Percentiles rank a stretch among this genome's conserved stretches.
phyloP scores from a whole-genome alignment of 306 rosid species.

The Ammopiptanthus mongolicus region DNA sequence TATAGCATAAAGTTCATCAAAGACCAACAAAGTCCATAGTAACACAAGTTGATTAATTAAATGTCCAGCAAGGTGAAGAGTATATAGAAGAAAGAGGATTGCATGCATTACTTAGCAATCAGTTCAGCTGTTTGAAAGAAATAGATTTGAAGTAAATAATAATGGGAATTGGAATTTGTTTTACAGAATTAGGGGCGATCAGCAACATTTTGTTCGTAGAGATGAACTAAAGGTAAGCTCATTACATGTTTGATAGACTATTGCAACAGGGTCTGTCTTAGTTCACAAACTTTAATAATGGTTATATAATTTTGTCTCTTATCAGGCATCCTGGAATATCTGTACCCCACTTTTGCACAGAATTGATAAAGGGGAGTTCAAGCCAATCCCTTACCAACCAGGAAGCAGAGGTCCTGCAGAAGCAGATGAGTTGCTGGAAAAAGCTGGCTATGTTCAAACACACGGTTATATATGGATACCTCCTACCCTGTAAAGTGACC shows the following conservation, averaged over 20 bases:
- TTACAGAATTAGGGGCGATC: slow-evolving; percentile 82
- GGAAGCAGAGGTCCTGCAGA: slow-evolving; percentile 81
- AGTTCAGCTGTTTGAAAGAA: not conserved
- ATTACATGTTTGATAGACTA: not conserved
- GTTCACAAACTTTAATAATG: not conserved
- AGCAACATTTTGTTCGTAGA: slow-evolving; percentile 84
- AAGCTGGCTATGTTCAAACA: slow-evolving; percentile 74
- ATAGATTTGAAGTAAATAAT: not conserved
- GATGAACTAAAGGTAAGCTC: slow-evolving; percentile 75
- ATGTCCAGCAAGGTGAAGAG: not conserved
- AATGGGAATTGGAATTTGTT: not conserved
- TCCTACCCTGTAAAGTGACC: slow-evolving; percentile 54
- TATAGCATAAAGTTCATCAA: not conserved
- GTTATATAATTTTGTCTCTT: not conserved
- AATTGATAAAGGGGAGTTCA: slow-evolving; percentile 57
- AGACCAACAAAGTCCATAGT: not conserved
- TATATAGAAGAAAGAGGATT: not conserved
- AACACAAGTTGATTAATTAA: not conserved
- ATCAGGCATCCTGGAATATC: slow-evolving; percentile 88
- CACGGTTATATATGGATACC: slow-evolving; percentile 84
- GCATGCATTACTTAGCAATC: not conserved
- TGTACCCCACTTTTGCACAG: slow-evolving; percentile 84
- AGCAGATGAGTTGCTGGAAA: slow-evolving; percentile 61
- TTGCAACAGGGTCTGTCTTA: not conserved
- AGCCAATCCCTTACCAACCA: slow-evolving; percentile 56